These are phyloP conservation scores for Sporothrix curviconia DNA, from an alignment of 2,329 filamentous ascomycete species.

Conservation along the genomic window DNA sequence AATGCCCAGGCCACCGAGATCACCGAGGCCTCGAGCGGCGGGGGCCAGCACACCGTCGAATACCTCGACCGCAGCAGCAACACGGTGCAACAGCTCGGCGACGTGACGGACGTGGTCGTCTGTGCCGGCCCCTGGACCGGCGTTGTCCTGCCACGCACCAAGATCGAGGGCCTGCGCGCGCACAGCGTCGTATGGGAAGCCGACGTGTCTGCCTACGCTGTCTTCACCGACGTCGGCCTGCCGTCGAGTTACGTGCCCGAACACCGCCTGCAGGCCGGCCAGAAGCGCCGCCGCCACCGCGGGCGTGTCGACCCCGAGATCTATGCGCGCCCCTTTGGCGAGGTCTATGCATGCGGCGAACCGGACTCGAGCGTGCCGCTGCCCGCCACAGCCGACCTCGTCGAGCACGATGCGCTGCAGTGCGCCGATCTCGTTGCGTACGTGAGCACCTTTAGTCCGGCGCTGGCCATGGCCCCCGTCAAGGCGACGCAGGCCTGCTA, in stretches of 20 bases:
- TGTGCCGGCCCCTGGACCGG: conserved; percentile 59
- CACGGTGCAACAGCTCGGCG: conserved; percentile 31
- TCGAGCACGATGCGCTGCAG: conserved; percentile 65
- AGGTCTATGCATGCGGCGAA: conserved; percentile 90
- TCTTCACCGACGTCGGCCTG: conserved; percentile 81
- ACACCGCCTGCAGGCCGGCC: conserved; percentile 40
- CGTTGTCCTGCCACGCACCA: conserved; percentile 49
- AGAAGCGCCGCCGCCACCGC: conserved; percentile 47
- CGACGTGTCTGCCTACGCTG: conserved; percentile 63
- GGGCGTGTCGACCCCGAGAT: conserved; percentile 79
- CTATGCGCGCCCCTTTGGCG: conserved; percentile 80
- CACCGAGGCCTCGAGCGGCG: conserved; percentile 23
- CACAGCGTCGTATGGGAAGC: conserved; percentile 61
- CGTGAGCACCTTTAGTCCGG: conserved; percentile 57
- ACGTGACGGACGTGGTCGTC: conserved; percentile 49
- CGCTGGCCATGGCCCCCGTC: conserved; percentile 62
- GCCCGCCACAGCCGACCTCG: conserved; percentile 67
- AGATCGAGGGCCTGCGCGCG: conserved; percentile 52
- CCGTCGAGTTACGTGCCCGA: conserved; percentile 56
- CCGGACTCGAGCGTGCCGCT: conserved; percentile 70
- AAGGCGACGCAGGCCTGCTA: conserved; percentile 85
- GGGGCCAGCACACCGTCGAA: conserved; percentile 46
- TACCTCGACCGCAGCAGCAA: conserved; percentile 45
- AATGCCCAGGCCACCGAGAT: conserved; percentile 64
- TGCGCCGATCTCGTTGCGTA: conserved; percentile 85